Evolutionary conservation across 257 asterid species (phyloP).

Genomic region (Solanum tarijense): DNA sequence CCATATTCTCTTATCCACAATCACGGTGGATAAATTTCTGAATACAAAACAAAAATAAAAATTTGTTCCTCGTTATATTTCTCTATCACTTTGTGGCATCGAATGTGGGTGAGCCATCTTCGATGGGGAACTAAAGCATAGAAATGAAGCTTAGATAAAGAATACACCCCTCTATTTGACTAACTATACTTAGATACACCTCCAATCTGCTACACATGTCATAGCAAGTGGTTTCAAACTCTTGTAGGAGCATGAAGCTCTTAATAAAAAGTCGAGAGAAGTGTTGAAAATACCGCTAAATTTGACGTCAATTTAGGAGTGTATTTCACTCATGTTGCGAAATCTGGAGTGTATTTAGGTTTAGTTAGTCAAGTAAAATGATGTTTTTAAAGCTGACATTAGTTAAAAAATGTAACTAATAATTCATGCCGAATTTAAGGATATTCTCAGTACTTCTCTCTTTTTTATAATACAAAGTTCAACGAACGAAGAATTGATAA

Average conservation of each 20-base stretch:
- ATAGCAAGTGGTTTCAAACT: not conserved
- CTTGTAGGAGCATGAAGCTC: too few species aligned
- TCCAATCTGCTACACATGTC: fast-evolving
- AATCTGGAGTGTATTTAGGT: too few species aligned
- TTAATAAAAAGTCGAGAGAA: too few species aligned
- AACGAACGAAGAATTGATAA: not conserved
- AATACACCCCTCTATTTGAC: too few species aligned
- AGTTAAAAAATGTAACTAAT: too few species aligned
- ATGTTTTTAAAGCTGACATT: not conserved
- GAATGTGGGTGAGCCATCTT: not conserved
- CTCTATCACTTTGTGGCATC: not conserved
- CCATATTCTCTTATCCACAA: not conserved
- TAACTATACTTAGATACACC: not conserved
- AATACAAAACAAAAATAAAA: not conserved
- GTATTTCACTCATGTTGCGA: not conserved
- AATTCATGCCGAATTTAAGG: not conserved
- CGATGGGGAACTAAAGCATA: not conserved
- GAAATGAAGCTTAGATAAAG: not conserved
- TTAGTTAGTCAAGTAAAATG: too few species aligned
- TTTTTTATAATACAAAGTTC: not conserved
- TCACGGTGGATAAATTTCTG: not conserved
- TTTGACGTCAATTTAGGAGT: not conserved
- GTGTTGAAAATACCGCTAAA: too few species aligned
- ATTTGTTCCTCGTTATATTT: not conserved
- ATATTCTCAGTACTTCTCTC: not conserved